phyloP scores from a whole-genome alignment of 2,329 filamentous ascomycete species.

The Trichoderma polysporum region DNA sequence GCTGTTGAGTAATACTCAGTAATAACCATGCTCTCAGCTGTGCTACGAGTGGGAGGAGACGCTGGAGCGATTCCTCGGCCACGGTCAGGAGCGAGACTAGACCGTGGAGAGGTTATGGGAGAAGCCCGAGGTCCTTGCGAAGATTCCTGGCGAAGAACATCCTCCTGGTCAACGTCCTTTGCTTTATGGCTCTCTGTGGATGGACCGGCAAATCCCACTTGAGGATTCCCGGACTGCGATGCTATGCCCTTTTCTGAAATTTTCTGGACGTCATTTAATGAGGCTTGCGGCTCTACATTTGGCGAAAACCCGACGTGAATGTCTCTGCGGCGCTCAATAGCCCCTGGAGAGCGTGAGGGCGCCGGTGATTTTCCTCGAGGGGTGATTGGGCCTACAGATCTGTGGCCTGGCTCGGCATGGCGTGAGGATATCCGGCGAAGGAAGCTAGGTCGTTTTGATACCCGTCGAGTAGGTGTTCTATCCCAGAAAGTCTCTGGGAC shows the following conservation, averaged over 20 bases:
- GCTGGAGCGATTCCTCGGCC: conserved; percentile 2
- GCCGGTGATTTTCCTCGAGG: background rate
- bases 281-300: background rate
- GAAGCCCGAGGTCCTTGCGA: background rate
- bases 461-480: conserved; percentile 60
- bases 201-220: background rate
- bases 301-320: conserved; percentile 36
- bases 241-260: background rate
- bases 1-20: conserved; percentile 30
- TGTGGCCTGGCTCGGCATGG: conserved; percentile 27
- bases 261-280: background rate
- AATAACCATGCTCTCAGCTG: conserved; percentile 26
- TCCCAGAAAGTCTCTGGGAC: conserved; percentile 98
- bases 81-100: background rate
- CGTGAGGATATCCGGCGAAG: conserved; percentile 50
- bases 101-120: background rate
- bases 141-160: background rate
- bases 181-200: background rate
- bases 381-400: conserved; percentile 12
- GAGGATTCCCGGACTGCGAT: background rate
- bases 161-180: background rate
- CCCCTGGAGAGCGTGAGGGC: conserved; percentile 24
- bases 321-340: conserved; percentile 29
- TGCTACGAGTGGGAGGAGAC: conserved; percentile 5
- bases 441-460: conserved; percentile 45